Base-by-base conservation (phyloP, 208 protist species). In the Trypanosoma mega region DNA sequence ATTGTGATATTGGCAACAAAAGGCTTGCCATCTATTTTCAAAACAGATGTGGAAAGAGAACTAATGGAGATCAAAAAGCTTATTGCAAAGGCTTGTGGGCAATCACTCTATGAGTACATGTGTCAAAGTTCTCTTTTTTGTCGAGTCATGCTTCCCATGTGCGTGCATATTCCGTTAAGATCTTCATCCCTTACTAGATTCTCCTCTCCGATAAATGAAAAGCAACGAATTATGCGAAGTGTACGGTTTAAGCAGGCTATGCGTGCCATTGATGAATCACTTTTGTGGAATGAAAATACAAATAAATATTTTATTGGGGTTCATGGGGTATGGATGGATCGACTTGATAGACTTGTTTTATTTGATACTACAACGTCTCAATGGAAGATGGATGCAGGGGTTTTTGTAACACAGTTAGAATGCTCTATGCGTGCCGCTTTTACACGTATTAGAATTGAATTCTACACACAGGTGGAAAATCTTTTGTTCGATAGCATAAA, bases 91-190 rank as follows among this genome's bases (percentile, higher is more conserved):
- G 77, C 74, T 51, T 67, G 74, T 60, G 56, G 78, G n/a, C 46
- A 85, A 34, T 71, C 64, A 41, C 80, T 95, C 60, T 92, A 84
- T 68, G 78, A 82, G 34, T 95, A 95, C 65, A 84, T 95, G 80
- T 85, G 75, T 71, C 69, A 75, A 9, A 79, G 78, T 74, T 69
- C 66, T 18, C 46, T 85, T 54, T 88, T 85, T 65, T 63, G 81
- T 37, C 61, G 59, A 26, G 77, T 93, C 52, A 36, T 95, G 18
- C 54, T 71, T 27, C 83, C 89, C 14, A 69, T 95, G 29, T 74
- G 88, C 33, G 27, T 92, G 26, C 50, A 62, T 49, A 73, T 54
- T 2, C 23, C 18, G 1, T 69, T 78, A 0, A 49, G 60, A 21
- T 14, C 26, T 9, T 8, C 6, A 2, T 24, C 43, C 16, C 65